Percentiles rank a stretch among this genome's conserved stretches.
These are phyloP conservation scores for Trametes pubescens DNA, from an alignment of 1,284 basidiomycete genomes.

Conservation along the genomic window DNA sequence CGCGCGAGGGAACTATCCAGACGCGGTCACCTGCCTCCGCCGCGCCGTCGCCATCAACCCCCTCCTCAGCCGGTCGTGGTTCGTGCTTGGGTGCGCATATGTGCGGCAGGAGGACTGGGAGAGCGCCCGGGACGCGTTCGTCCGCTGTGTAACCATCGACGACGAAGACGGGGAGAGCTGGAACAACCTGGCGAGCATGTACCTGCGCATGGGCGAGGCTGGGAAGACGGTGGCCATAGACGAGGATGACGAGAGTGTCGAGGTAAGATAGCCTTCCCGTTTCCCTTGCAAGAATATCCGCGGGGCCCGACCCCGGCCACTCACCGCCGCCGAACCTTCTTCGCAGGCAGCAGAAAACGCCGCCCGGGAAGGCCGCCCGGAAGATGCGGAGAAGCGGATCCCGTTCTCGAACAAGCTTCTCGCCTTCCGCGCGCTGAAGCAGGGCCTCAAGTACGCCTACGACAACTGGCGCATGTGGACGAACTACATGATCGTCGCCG, in stretches of 20 bases:
- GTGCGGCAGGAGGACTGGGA: slow-evolving; percentile 87
- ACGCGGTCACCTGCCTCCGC: slow-evolving; percentile 75
- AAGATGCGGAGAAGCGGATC: slow-evolving; percentile 43
- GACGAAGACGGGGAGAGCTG: slow-evolving; percentile 98
- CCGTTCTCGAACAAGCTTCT: slow-evolving; percentile 81
- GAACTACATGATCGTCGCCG: slow-evolving; percentile 95
- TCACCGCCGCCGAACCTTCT: slow-evolving; percentile 11
- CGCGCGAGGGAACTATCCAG: slow-evolving; percentile 66
- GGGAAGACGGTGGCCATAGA: slow-evolving; percentile 35
- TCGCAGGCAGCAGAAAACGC: slow-evolving; percentile 28
- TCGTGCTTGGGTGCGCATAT: slow-evolving; percentile 91
- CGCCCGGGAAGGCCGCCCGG: slow-evolving; percentile 24
- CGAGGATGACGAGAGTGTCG: slow-evolving; percentile 36
- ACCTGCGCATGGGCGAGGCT: slow-evolving; percentile 78
- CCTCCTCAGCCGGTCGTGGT: slow-evolving; percentile 90
- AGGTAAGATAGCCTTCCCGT: slow-evolving; percentile 29
- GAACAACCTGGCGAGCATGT: slow-evolving; percentile 97
- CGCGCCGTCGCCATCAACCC: slow-evolving; percentile 91
- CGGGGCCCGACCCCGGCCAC: slow-evolving; percentile 16
- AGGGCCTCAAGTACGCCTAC: slow-evolving; percentile 85
- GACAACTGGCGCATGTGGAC: slow-evolving; percentile 99
- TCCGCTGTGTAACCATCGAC: slow-evolving; percentile 88
- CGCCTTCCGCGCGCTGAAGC: slow-evolving; percentile 94
- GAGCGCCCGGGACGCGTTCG: slow-evolving; percentile 86
- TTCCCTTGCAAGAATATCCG: slow-evolving; percentile 9